Evolutionary conservation across 1,284 basidiomycete genomes (phyloP).

Genomic region (Sporisorium graminicola): DNA sequence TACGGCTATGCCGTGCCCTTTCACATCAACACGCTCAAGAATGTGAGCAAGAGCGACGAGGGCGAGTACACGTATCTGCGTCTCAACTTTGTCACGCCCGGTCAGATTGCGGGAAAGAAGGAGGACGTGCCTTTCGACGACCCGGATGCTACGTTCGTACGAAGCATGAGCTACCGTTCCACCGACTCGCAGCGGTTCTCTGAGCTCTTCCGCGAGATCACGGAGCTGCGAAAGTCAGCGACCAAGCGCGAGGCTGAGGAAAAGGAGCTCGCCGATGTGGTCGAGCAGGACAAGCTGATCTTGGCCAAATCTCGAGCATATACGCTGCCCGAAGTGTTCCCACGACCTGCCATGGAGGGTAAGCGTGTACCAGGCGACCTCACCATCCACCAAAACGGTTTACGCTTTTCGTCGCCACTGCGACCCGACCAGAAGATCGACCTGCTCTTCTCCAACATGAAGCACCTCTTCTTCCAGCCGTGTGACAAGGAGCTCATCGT

Average conservation of each 20-base stretch:
- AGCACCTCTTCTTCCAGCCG: constrained; percentile 98
- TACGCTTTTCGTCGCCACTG: constrained; percentile 86
- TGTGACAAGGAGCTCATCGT: constrained; percentile 97
- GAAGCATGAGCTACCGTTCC: constrained; percentile 93
- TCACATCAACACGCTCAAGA: constrained; percentile 99
- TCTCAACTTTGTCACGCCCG: constrained; percentile 98
- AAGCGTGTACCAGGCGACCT: constrained; percentile 92
- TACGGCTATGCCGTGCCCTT: constrained; percentile 96
- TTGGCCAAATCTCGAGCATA: constrained; percentile 77
- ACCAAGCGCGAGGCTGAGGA: constrained; percentile 97
- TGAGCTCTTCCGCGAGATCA: constrained; percentile 89
- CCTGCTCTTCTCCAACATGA: constrained; percentile 94
- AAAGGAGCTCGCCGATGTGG: constrained; percentile 97
- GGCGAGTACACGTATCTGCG: constrained; percentile 93
- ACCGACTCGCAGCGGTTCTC: constrained; percentile 90
- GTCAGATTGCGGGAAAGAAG: constrained; percentile 97
- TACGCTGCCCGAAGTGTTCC: constrained; percentile 87
- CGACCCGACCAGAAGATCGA: constrained; percentile 68
- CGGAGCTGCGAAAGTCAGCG: constrained; percentile 93
- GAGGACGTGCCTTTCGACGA: constrained; percentile 99
- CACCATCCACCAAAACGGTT: constrained; percentile 97
- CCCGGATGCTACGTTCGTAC: constrained; percentile 94
- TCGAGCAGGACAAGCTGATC: constrained; percentile 90
- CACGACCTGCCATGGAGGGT: constrained; percentile 91
- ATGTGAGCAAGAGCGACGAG: constrained; percentile 96